A percentile compares a stretch with the other conserved stretches of the same genome.
phyloP scores from a whole-genome alignment of 805 yeast genomes.

The Lachancea waltii region DNA sequence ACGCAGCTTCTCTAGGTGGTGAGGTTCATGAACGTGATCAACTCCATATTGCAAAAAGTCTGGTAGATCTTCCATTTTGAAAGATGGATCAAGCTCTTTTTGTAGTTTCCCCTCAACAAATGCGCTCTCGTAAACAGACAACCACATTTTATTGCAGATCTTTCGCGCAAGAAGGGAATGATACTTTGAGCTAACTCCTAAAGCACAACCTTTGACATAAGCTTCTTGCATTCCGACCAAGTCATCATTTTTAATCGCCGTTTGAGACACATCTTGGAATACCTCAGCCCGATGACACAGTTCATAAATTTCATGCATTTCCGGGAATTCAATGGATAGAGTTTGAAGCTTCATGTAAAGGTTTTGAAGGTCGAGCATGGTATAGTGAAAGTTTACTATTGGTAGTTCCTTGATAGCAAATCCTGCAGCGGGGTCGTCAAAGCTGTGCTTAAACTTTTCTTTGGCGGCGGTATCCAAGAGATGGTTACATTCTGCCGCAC shows the following conservation, averaged over 20 bases:
- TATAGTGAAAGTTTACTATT: conserved; percentile 3
- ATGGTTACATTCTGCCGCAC: conserved; percentile 3
- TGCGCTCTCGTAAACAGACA: conserved; percentile 15
- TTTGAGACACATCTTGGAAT: conserved; percentile 8
- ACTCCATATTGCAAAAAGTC: too few relatives aligned
- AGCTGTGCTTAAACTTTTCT: not conserved
- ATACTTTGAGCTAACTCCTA: conserved; percentile 15
- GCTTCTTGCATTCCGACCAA: conserved; percentile 8
- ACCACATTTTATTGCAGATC: conserved; percentile 22
- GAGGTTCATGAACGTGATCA: conserved; percentile 12
- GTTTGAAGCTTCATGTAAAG: conserved; percentile 2
- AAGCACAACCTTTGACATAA: conserved; percentile 11
- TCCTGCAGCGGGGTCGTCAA: conserved; percentile 5
- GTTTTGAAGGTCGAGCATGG: conserved; percentile 4
- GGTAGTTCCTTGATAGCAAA: conserved; percentile 9
- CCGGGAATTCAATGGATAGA: conserved; percentile 13
- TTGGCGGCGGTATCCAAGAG: not conserved
- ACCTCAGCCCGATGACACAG: conserved; percentile 4
- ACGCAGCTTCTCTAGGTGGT: conserved; percentile 19
- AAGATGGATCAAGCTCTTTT: conserved; percentile 7
- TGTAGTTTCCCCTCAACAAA: conserved; percentile 8
- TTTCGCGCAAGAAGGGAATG: conserved; percentile 8
- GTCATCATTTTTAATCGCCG: conserved; percentile 6
- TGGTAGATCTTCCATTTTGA: too few relatives aligned
- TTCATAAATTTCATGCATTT: conserved; percentile 8